Evolutionary conservation across 2,329 filamentous ascomycete species (phyloP).

Genomic region (Colletotrichum tropicicola): DNA sequence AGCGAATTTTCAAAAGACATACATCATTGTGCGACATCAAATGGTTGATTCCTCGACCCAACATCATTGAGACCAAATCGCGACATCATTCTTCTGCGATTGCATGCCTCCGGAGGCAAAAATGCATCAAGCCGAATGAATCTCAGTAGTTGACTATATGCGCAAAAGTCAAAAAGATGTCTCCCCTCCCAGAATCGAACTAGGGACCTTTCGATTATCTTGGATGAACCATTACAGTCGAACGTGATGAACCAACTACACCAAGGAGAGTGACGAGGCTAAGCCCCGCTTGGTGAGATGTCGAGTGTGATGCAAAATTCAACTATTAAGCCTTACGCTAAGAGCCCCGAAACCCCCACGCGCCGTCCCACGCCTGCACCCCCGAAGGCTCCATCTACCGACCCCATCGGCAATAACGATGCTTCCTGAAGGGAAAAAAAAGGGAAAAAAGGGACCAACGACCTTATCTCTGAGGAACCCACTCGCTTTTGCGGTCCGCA

Average conservation of each 20-base stretch:
- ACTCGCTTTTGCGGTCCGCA: neutral
- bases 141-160: neutral
- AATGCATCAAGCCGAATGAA: neutral
- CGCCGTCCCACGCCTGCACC: too few relatives aligned
- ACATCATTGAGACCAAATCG: too few relatives aligned
- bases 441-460: too few relatives aligned
- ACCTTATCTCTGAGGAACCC: too few relatives aligned
- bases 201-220: constrained; percentile 28
- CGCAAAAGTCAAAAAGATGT: neutral
- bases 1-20: too few relatives aligned
- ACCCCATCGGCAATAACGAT: too few relatives aligned
- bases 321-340: neutral
- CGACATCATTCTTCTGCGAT: too few relatives aligned
- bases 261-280: constrained; percentile 18
- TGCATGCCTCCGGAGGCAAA: too few relatives aligned
- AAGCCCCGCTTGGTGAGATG: constrained; percentile 17
- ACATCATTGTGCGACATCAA: too few relatives aligned
- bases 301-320: accelerated
- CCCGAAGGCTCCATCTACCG: too few relatives aligned
- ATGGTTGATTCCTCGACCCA: too few relatives aligned
- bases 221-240: constrained; percentile 26
- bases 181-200: constrained; percentile 23
- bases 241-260: constrained; percentile 31
- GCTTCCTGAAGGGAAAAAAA: too few relatives aligned
- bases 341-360: neutral